Evolutionary conservation across 108 stramenopile species (phyloP).

Genomic region (Skeletonema costatum): DNA sequence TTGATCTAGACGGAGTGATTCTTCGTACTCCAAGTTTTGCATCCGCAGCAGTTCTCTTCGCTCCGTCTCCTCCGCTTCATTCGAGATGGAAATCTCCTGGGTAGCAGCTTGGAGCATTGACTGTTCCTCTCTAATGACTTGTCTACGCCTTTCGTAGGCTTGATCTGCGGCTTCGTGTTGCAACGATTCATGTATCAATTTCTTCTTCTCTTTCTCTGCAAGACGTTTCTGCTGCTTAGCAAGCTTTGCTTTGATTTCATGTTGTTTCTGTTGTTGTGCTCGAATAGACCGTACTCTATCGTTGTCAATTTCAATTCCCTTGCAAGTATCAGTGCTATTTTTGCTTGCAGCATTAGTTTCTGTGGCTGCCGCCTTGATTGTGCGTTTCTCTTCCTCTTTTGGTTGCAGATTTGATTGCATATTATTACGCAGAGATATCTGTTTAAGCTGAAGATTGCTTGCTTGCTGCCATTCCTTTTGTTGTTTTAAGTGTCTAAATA

Average conservation of each 20-base stretch:
- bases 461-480: constrained; percentile 15
- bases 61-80: constrained; percentile 38
- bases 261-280: constrained; percentile 20
- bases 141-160: constrained; percentile 18
- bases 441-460: constrained; percentile 6
- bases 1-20: constrained; percentile 29
- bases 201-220: constrained; percentile 14
- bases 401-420: background rate
- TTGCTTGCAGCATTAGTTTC: background rate
- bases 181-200: background rate
- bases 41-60: constrained; percentile 22
- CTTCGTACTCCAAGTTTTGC: constrained; percentile 36
- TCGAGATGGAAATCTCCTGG: background rate
- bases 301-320: background rate
- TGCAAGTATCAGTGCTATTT: background rate
- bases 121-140: constrained; percentile 11
- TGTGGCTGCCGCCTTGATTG: background rate
- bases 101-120: background rate
- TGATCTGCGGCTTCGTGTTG: constrained; percentile 27
- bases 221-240: constrained; percentile 6
- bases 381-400: background rate
- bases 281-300: constrained; percentile 4
- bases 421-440: constrained; percentile 5
- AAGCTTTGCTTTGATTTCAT: constrained; percentile 1
- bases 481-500: background rate